Evolutionary conservation across 495 filamentous ascomycete genomes (phyloP).

Genomic region (Pyrenula massariospora): DNA sequence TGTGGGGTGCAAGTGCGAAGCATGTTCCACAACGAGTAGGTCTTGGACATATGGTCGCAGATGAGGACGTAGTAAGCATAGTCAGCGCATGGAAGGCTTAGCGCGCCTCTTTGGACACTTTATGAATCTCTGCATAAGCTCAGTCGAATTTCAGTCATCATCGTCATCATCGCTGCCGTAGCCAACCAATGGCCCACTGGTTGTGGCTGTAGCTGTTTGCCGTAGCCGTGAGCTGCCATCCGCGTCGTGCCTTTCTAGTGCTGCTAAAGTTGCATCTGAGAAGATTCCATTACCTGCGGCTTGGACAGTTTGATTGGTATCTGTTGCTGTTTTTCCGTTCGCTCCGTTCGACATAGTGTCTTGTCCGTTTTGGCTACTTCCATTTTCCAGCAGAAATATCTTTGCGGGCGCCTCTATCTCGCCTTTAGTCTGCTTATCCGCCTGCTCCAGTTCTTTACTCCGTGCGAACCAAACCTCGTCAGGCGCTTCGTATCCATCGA

Average conservation of each 20-base stretch:
- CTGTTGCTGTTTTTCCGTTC: slow-evolving; percentile 4
- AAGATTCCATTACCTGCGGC: slow-evolving; percentile 52
- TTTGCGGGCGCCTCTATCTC: slow-evolving; percentile 33
- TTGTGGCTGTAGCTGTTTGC: slow-evolving; percentile 29
- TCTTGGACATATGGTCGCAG: slow-evolving; percentile 70
- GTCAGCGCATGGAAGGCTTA: slow-evolving; percentile 25
- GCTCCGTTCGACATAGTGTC: not conserved
- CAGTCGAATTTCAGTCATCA: too few species aligned
- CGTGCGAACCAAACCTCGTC: slow-evolving; percentile 89
- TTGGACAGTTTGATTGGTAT: slow-evolving; percentile 6
- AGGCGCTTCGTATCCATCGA: slow-evolving; percentile 86
- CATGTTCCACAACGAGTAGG: slow-evolving; percentile 94
- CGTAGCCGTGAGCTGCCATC: slow-evolving; percentile 28
- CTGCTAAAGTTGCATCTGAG: slow-evolving; percentile 65
- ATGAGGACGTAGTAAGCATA: slow-evolving; percentile 97
- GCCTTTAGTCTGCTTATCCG: slow-evolving; percentile 19
- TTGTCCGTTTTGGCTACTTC: not conserved
- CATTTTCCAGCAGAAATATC: slow-evolving; percentile 30
- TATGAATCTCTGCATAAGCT: not conserved
- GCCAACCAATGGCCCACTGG: slow-evolving; percentile 62
- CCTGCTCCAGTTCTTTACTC: slow-evolving; percentile 32
- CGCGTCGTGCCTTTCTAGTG: slow-evolving; percentile 40
- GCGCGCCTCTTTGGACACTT: not conserved
- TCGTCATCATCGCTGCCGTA: slow-evolving; percentile 90
- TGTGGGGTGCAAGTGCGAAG: slow-evolving; percentile 92